Conservation (phyloP, 148 eudicot species). For the Dysphania ambrosioides region DNA sequence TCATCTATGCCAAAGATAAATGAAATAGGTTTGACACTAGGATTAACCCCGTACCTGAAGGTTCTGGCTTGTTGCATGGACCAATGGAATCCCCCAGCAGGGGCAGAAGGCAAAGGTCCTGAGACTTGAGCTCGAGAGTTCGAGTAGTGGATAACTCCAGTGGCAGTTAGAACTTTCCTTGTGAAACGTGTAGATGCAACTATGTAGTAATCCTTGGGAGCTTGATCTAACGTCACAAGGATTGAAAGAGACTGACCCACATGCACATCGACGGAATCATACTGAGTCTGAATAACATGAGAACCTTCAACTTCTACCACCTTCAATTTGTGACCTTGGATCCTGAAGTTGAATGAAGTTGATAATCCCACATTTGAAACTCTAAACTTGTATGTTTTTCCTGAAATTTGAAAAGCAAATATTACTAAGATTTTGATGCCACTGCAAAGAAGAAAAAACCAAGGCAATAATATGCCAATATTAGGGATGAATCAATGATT, state of each 20-base stretch:
- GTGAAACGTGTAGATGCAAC: constrained; percentile 83
- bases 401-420: constrained; percentile 37
- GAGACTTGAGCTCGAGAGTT: constrained; percentile 59
- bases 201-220: constrained; percentile 80
- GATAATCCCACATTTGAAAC: constrained; percentile 81
- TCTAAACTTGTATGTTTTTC: constrained; percentile 87
- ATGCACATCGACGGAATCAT: constrained; percentile 80
- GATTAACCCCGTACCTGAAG: constrained; percentile 48
- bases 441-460: neutral
- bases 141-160: constrained; percentile 61
- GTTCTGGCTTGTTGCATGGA: constrained; percentile 88
- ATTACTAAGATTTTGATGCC: neutral
- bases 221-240: constrained; percentile 75
- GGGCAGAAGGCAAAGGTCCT: constrained; percentile 72
- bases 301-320: constrained; percentile 98
- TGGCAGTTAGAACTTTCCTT: constrained; percentile 42
- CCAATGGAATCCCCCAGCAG: constrained; percentile 52
- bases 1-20: neutral
- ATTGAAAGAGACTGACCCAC: constrained; percentile 85
- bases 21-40: neutral
- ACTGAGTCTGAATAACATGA: constrained; percentile 56
- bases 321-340: constrained; percentile 76
- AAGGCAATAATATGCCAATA: neutral
- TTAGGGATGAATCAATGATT: neutral
- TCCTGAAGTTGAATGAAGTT: constrained; percentile 76